Conservation (phyloP, 1,284 basidiomycete species). For the Pyrrhoderma noxium region DNA sequence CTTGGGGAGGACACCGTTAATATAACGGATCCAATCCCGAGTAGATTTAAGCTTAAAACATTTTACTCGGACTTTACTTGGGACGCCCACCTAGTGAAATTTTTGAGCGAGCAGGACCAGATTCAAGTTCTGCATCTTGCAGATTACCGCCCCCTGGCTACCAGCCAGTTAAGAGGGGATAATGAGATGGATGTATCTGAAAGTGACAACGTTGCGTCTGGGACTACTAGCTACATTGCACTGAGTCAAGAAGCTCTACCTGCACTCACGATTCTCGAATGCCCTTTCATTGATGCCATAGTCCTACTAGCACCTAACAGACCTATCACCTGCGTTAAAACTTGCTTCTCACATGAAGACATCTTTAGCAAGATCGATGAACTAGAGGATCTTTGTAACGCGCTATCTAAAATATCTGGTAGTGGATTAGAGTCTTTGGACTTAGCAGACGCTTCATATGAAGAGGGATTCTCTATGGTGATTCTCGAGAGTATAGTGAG, state of each 20-base stretch:
- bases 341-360: constrained; percentile 54
- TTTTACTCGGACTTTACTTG: constrained; percentile 62
- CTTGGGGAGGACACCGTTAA: too few relatives aligned
- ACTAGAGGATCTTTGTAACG: constrained; percentile 31
- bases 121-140: constrained; percentile 51
- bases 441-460: constrained; percentile 53
- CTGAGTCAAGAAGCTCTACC: constrained; percentile 36
- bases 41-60: constrained; percentile 43
- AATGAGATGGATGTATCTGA: constrained; percentile 10
- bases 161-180: neutral
- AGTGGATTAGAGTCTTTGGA: constrained; percentile 45
- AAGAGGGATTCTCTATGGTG: constrained; percentile 43
- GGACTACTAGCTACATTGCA: too few relatives aligned
- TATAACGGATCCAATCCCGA: constrained; percentile 14
- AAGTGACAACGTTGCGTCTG: too few relatives aligned
- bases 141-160: constrained; percentile 34
- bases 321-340: constrained; percentile 53
- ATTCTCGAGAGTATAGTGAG: constrained; percentile 36
- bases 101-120: constrained; percentile 43
- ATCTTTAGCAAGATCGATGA: constrained; percentile 43
- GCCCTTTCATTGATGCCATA: constrained; percentile 58
- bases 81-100: constrained; percentile 46
- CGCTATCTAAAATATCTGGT: constrained; percentile 21
- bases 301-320: constrained; percentile 45
- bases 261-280: constrained; percentile 46